Percentiles rank a stretch among this genome's conserved stretches.
Conservation (phyloP, 371 early-diverging fungal species). For the Apophysomyces sp. region DNA sequence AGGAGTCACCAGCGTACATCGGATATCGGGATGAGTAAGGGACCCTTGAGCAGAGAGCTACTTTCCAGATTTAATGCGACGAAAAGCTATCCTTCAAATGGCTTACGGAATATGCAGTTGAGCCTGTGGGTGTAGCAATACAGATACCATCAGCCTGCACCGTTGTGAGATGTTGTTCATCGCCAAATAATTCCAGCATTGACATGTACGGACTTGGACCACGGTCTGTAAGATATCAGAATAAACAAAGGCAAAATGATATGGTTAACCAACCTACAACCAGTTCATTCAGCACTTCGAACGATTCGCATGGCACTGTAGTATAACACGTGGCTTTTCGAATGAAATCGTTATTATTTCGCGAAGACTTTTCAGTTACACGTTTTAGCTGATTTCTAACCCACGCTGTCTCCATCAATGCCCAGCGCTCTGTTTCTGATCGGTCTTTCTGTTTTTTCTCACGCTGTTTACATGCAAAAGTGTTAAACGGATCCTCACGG, state of each 20-base stretch:
- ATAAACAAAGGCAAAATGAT: neutral
- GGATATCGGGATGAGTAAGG: slow-evolving; percentile 92
- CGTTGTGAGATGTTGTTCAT: slow-evolving; percentile 79
- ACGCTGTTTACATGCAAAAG: slow-evolving; percentile 2
- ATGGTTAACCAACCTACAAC: slow-evolving; percentile 45
- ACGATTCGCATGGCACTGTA: slow-evolving; percentile 41
- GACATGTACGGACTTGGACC: slow-evolving; percentile 89
- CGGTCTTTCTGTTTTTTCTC: neutral
- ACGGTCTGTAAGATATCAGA: slow-evolving; percentile 52
- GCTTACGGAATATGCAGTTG: slow-evolving; percentile 89
- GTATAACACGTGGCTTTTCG: slow-evolving; percentile 30
- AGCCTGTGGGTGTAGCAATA: slow-evolving; percentile 93
- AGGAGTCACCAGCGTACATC: slow-evolving; percentile 89
- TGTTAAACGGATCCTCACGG: slow-evolving; percentile 12
- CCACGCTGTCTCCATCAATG: slow-evolving; percentile 33
- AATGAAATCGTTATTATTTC: neutral
- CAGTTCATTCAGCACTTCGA: slow-evolving; percentile 74
- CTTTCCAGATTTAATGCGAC: neutral
- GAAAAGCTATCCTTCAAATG: slow-evolving; percentile 19
- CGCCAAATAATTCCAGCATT: slow-evolving; percentile 87
- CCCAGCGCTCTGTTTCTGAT: slow-evolving; percentile 5
- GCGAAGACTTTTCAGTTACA: neutral
- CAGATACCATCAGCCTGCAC: slow-evolving; percentile 91
- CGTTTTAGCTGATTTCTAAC: slow-evolving; percentile 21
- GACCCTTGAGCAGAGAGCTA: slow-evolving; percentile 90